These are phyloP conservation scores for Noccaea bulbosa DNA, from an alignment of 345 rosid genomes.

Conservation along the genomic window DNA sequence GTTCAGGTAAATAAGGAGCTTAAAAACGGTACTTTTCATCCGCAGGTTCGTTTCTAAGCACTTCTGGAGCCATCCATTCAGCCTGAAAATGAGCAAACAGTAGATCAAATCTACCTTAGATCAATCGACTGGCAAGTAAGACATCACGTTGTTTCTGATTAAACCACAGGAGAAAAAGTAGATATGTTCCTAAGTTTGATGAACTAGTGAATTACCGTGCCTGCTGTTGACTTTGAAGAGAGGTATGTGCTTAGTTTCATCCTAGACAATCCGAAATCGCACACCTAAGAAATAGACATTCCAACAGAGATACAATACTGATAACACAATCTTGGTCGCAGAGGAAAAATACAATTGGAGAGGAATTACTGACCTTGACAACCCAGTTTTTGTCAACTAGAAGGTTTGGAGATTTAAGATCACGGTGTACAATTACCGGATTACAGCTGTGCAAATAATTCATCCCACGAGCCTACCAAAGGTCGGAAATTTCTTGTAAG, in stretches of 20 bases:
- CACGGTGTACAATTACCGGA: constrained; percentile 88
- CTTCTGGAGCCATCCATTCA: constrained; percentile 99
- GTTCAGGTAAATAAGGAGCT: not conserved
- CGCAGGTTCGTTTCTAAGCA: constrained; percentile 94
- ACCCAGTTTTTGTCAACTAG: constrained; percentile 97
- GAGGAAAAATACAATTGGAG: not conserved
- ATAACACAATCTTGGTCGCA: constrained; percentile 17
- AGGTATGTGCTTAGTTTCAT: constrained; percentile 95
- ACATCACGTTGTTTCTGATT: constrained; percentile 10
- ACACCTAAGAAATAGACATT: constrained; percentile 54
- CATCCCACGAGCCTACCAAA: constrained; percentile 93
- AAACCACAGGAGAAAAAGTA: not conserved
- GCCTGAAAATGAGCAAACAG: constrained; percentile 58
- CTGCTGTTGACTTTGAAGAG: constrained; percentile 92
- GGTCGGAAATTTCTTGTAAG: constrained; percentile 32
- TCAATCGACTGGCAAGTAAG: not conserved
- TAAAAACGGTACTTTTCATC: constrained; percentile 73
- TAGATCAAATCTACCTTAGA: not conserved
- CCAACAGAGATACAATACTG: constrained; percentile 1
- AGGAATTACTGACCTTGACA: constrained; percentile 62
- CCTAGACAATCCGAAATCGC: constrained; percentile 91
- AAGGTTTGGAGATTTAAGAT: constrained; percentile 93
- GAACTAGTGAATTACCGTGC: constrained; percentile 58
- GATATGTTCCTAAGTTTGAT: constrained; percentile 9
- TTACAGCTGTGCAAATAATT: constrained; percentile 91